Evolutionary conservation across 2,329 filamentous ascomycete genomes (phyloP).

Genomic region (Fusarium keratoplasticum): DNA sequence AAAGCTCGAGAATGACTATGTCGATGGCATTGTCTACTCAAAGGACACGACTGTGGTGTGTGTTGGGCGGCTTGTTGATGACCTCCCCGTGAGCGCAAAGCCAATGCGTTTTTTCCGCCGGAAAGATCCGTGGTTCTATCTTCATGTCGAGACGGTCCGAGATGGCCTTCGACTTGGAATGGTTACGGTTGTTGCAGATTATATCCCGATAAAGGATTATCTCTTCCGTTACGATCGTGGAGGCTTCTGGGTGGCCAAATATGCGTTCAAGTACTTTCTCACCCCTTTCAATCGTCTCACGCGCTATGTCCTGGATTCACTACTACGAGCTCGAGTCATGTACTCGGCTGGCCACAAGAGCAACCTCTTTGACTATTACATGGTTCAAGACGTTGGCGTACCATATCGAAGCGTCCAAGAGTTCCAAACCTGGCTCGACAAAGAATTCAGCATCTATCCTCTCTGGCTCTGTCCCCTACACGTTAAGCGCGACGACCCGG

Average conservation of each 20-base stretch:
- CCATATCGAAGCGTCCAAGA: conserved; percentile 56
- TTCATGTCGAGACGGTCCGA: conserved; percentile 67
- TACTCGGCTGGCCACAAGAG: conserved; percentile 74
- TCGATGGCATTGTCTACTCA: conserved; percentile 77
- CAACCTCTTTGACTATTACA: conserved; percentile 68
- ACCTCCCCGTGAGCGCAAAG: conserved; percentile 49
- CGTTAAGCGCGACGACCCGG: conserved; percentile 54
- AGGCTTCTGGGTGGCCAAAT: conserved; percentile 74
- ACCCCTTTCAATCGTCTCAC: conserved; percentile 74
- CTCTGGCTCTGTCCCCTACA: conserved; percentile 68
- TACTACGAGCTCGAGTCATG: conserved; percentile 73
- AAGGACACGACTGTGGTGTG: conserved; percentile 68
- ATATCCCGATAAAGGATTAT: conserved; percentile 73
- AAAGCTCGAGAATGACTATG: conserved; percentile 66
- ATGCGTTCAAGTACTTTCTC: conserved; percentile 73
- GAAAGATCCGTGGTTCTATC: conserved; percentile 79
- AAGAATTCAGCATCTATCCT: conserved; percentile 61
- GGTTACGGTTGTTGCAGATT: conserved; percentile 55
- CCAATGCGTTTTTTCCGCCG: conserved; percentile 65
- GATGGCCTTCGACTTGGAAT: conserved; percentile 40
- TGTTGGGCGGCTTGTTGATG: conserved; percentile 67
- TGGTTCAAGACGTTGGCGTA: conserved; percentile 73
- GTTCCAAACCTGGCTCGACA: conserved; percentile 63
- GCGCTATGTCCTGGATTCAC: conserved; percentile 69
- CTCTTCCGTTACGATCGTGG: conserved; percentile 79